Evolutionary conservation across 352 stramenopile species (phyloP).

Genomic region (Pythium aquatile): DNA sequence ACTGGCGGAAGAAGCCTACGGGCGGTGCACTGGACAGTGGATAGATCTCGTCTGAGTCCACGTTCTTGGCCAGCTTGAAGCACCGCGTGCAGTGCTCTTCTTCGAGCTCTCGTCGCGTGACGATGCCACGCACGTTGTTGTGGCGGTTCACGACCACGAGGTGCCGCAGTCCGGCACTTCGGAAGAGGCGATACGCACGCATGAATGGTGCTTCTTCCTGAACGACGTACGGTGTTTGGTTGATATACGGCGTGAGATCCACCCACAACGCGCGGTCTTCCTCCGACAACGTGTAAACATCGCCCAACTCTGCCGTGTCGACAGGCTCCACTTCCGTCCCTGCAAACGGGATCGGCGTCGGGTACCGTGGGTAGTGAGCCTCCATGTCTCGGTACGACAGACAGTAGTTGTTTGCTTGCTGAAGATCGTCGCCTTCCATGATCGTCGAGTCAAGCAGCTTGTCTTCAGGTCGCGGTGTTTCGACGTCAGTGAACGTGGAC

Average conservation of each 20-base stretch:
- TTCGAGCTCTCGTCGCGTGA: constrained; percentile 82
- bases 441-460: constrained; percentile 32
- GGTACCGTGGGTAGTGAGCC: constrained; percentile 78
- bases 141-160: constrained; percentile 92
- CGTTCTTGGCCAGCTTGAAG: constrained; percentile 73
- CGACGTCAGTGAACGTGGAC: constrained; percentile 1
- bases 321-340: constrained; percentile 35
- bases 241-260: constrained; percentile 97
- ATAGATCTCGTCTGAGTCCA: constrained; percentile 71
- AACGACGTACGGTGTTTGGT: constrained; percentile 95
- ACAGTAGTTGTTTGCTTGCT: constrained; percentile 35
- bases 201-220: constrained; percentile 95
- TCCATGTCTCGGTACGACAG: constrained; percentile 86
- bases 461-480: constrained; percentile 41
- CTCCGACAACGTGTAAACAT: constrained; percentile 55
- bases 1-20: constrained; percentile 60
- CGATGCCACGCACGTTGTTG: constrained; percentile 90
- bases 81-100: constrained; percentile 79
- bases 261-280: constrained; percentile 92
- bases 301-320: constrained; percentile 16
- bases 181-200: constrained; percentile 96
- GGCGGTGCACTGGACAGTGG: constrained; percentile 50
- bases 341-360: constrained; percentile 47
- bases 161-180: constrained; percentile 95
- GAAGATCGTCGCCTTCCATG: constrained; percentile 4